These are phyloP conservation scores for Penicillium robsamsonii DNA, from an alignment of 495 filamentous ascomycete species.

Conservation along the genomic window DNA sequence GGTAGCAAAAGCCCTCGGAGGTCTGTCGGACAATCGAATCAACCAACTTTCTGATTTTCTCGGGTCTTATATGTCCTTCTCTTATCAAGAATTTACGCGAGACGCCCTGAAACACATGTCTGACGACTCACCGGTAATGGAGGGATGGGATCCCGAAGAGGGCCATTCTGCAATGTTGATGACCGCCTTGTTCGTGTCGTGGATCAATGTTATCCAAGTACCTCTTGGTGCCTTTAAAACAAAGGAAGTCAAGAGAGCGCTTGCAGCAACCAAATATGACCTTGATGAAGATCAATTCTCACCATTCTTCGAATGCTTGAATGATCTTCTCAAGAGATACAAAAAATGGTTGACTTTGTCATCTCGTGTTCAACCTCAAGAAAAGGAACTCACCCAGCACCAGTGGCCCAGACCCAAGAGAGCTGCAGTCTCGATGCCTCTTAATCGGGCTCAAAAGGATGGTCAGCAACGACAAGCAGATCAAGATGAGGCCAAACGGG, in stretches of 20 bases:
- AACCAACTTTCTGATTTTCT: neutral
- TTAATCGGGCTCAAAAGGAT: conserved; percentile 44
- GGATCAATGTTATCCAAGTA: neutral
- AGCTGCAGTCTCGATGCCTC: conserved; percentile 23
- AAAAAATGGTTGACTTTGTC: neutral
- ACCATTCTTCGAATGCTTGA: conserved; percentile 4
- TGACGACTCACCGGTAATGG: neutral
- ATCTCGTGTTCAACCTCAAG: neutral
- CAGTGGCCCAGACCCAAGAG: neutral
- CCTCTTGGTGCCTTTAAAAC: conserved; percentile 33
- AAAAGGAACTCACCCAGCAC: neutral
- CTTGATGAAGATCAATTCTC: neutral
- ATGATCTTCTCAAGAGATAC: neutral
- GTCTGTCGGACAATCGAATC: neutral
- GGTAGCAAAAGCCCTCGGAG: conserved; percentile 14
- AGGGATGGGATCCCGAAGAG: conserved; percentile 1
- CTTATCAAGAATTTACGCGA: conserved; percentile 1
- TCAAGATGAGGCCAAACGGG: conserved; percentile 35
- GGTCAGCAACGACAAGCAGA: conserved; percentile 47
- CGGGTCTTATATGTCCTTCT: neutral
- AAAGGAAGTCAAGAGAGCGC: neutral
- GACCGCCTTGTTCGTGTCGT: conserved; percentile 36
- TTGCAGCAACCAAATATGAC: neutral
- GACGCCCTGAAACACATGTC: conserved; percentile 13
- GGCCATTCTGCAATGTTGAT: conserved; percentile 29